A percentile compares a stretch with the other conserved stretches of the same genome.
Conservation (phyloP, 1,284 basidiomycete species). For the Testicularia cyperi region DNA sequence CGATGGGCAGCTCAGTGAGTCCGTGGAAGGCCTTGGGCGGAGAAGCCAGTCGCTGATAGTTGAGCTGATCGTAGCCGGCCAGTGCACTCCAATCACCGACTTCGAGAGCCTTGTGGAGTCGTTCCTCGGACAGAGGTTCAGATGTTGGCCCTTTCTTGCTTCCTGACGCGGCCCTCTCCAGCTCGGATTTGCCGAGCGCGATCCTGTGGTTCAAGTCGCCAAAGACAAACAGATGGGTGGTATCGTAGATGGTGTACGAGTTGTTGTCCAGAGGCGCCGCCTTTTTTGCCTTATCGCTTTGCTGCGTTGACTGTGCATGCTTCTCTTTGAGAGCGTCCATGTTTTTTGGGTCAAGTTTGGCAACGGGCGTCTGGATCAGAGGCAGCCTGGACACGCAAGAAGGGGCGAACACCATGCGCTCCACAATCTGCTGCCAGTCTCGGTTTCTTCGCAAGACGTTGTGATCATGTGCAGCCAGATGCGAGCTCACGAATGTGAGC, state of each 20-base stretch:
- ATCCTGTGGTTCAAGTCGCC: constrained; percentile 61
- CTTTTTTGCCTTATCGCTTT: constrained; percentile 68
- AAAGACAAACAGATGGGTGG: constrained; percentile 58
- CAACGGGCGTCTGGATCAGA: constrained; percentile 18
- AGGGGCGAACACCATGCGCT: constrained; percentile 72
- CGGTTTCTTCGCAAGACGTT: constrained; percentile 73
- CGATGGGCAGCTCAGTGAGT: constrained; percentile 44
- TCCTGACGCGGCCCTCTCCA: constrained; percentile 9
- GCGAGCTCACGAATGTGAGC: constrained; percentile 83
- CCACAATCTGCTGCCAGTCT: constrained; percentile 78
- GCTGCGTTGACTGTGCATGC: constrained; percentile 61
- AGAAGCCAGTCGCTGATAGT: constrained; percentile 19
- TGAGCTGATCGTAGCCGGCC: constrained; percentile 52
- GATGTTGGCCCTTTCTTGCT: constrained; percentile 1
- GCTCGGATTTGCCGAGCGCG: constrained; percentile 34
- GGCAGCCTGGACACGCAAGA: constrained; percentile 31
- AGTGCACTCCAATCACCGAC: constrained; percentile 44
- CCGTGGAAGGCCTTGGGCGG: constrained; percentile 49
- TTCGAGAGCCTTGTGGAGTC: constrained; percentile 27
- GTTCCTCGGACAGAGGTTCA: constrained; percentile 19
- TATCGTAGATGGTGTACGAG: constrained; percentile 56
- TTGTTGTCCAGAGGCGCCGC: constrained; percentile 42
- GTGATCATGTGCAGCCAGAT: constrained; percentile 80
- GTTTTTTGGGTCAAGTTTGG: constrained; percentile 11
- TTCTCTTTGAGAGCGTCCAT: constrained; percentile 56